Base-by-base conservation (phyloP, 1,284 basidiomycete species). In the Tilletia caries region DNA sequence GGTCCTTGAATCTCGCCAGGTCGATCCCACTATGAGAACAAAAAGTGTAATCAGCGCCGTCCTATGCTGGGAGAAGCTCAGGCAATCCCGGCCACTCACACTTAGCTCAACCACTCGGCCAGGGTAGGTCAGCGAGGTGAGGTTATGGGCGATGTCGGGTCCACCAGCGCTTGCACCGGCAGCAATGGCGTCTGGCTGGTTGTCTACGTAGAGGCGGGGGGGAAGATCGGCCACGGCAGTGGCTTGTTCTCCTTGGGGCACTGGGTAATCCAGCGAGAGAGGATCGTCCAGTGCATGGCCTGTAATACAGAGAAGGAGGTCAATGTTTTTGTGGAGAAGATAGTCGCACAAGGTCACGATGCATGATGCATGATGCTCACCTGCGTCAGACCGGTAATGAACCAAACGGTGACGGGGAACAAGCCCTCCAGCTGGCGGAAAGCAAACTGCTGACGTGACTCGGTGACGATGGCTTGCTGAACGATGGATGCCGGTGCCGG, bases 241-340 rank as follows among this genome's bases (percentile, higher is more conserved):
- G 76, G 77, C 65, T 60, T 13, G 65, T 79, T 79, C 62, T 73
- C 68, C 23, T 58, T 20, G 1, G 77, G 77, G 48, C 77, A 79
- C 3, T 64, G 68, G 1, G 67, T 71, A 54, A 79, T 77, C 67
- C 69, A 79, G 15, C 67, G 70, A 15, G 69, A 68, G 44, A 79
- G 71, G 65, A 79, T 64, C n/a, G 76, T 76, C 77, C 77, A 79
- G n/a, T 74, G 70, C 72, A 71, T 77, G n/a, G 72, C 66, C 66
- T 78, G 76, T 1, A 74, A 74, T n/a, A 6, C 20, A 6, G 46
- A 5, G 46, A 50, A 20, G 18, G 3, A 29, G 23, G 3, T 58
- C 23, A 15, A 27, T 3, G 20, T 58, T 5, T 20, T 41, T 41
- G 1, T 41, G 10, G 37, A 41, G 37, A 41, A 15, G 37, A 41